Base-by-base conservation (phyloP, 306 rosid genomes). In the Mucuna pruriens region DNA sequence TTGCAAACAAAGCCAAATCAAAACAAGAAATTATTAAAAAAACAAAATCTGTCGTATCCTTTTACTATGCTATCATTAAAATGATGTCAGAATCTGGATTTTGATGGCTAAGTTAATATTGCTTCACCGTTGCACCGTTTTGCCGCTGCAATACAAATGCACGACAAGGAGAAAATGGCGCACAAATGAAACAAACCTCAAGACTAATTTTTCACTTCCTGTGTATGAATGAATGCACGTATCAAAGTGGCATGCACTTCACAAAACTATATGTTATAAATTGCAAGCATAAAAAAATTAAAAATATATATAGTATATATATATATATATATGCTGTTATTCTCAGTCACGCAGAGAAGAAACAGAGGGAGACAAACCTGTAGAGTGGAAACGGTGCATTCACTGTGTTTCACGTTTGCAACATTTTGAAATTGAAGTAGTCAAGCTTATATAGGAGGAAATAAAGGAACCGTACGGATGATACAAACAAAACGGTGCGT, bases 401-500 rank as follows among this genome's bases (percentile, higher is more conserved):
- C 31, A 29, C 31, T 29, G 31, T 29, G 31, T 29, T 61, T 26
- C 9, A 9, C 7, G 45, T 33, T 63, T 63, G 38, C 20, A 71
- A 31, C 44, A 23, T 38, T 5, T 0, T 4, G 42, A 58, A 75
- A 75, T 75, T 75, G 39, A 39, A 57, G 9, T 4, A 0, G n/a
- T 26, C 23, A 71, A 29, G 0, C 54, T 44, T 40, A 1, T 11
- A 20, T 42, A 40, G 11, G 31, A 33, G 31, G n/a, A n/a, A n/a
- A n/a, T n/a, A n/a, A n/a, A n/a, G n/a, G n/a, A n/a, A n/a, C n/a
- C n/a, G n/a, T n/a, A n/a, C n/a, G n/a, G n/a, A n/a, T n/a, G n/a
- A n/a, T n/a, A n/a, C n/a, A n/a, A n/a, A n/a, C n/a, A 29, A 48
- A 71, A 45, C 42, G 75, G 15, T 45, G 55, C 40, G 75, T 70